These are phyloP conservation scores for Termitomyces sp. DNA, from an alignment of 768 basidiomycete species.

Conservation along the genomic window DNA sequence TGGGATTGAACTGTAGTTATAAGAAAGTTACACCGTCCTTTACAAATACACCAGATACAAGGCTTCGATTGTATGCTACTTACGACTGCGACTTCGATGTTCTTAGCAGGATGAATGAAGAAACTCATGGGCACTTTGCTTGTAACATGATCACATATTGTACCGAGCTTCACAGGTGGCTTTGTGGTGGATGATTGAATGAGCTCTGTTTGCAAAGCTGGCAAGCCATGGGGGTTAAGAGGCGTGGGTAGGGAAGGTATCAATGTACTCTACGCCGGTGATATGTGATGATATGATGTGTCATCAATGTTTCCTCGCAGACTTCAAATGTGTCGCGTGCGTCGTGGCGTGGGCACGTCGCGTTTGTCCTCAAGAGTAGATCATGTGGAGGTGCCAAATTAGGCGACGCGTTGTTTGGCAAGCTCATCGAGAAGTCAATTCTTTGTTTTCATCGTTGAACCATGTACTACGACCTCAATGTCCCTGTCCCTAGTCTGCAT, in stretches of 20 bases:
- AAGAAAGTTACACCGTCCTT: not conserved
- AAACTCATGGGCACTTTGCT: not conserved
- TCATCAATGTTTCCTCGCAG: too few relatives aligned
- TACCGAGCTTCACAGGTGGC: too few relatives aligned
- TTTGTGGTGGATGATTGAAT: too few relatives aligned
- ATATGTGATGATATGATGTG: too few relatives aligned
- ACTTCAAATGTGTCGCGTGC: too few relatives aligned
- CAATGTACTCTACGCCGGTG: too few relatives aligned
- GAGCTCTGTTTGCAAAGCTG: too few relatives aligned
- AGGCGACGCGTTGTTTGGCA: constrained; percentile 12
- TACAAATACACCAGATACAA: not conserved
- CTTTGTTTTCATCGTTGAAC: not conserved
- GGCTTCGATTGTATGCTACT: not conserved
- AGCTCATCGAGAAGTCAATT: not conserved
- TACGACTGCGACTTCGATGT: not conserved
- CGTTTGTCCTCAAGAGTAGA: too few relatives aligned
- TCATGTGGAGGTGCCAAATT: not conserved
- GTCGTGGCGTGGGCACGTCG: too few relatives aligned
- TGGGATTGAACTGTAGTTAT: not conserved
- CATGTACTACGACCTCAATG: constrained; percentile 66
- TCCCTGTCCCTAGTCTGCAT: constrained; percentile 39
- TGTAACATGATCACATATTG: too few relatives aligned
- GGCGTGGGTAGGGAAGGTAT: too few relatives aligned
- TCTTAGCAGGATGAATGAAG: not conserved
- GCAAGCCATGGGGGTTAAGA: too few relatives aligned